Percentiles rank a stretch among this genome's conserved stretches.
Evolutionary conservation across 1,284 basidiomycete genomes (phyloP).

Genomic region (Puccinia coronata): DNA sequence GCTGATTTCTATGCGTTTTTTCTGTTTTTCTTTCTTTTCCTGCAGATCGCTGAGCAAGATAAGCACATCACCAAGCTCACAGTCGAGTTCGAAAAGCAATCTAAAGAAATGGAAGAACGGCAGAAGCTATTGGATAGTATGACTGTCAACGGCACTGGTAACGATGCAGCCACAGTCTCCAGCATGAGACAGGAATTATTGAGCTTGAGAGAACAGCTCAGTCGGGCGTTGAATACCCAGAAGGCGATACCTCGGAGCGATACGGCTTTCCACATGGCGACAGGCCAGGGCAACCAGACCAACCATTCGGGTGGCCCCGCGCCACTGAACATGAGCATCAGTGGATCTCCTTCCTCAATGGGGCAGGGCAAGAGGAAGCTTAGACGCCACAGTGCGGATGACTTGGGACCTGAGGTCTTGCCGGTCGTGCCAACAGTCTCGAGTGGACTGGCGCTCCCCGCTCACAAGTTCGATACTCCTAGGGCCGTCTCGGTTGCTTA

Average conservation of each 20-base stretch:
- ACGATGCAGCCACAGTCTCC: conserved; percentile 67
- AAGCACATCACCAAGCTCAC: conserved; percentile 76
- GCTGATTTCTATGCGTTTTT: background rate
- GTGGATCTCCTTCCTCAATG: conserved; percentile 56
- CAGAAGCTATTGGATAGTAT: conserved; percentile 65
- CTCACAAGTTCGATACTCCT: conserved; percentile 74
- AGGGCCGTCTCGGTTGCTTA: conserved; percentile 86
- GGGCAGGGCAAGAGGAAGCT: conserved; percentile 60
- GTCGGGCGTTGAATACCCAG: conserved; percentile 85
- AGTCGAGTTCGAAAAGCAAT: conserved; percentile 72
- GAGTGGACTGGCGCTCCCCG: conserved; percentile 63
- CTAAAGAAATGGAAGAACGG: conserved; percentile 76
- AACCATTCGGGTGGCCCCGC: conserved; percentile 54
- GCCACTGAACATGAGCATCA: conserved; percentile 53
- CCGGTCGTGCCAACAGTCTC: conserved; percentile 63
- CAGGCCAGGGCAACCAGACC: conserved; percentile 62
- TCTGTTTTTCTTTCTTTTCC: background rate
- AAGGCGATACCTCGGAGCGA: conserved; percentile 63
- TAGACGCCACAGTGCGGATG: conserved; percentile 80
- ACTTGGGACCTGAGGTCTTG: conserved; percentile 69
- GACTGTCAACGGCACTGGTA: conserved; percentile 56
- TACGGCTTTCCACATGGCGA: conserved; percentile 66
- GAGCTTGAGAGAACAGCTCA: conserved; percentile 88
- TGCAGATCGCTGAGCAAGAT: conserved; percentile 74
- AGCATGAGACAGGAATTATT: conserved; percentile 89